phyloP scores from a whole-genome alignment of 2,329 filamentous ascomycete genomes.

The Dactylellina drechsleri region DNA sequence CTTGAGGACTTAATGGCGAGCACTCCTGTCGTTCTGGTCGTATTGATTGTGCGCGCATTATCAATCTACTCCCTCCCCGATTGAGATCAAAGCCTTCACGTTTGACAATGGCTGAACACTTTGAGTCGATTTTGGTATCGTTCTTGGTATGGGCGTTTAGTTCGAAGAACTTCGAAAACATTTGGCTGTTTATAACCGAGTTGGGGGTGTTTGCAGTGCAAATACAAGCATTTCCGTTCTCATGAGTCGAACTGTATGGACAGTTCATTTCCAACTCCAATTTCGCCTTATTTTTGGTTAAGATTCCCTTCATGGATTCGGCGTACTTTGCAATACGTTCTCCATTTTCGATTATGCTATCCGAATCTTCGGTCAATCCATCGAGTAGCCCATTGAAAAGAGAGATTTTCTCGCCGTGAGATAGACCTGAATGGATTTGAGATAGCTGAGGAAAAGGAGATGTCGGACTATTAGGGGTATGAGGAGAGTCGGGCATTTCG shows the following conservation, averaged over 20 bases:
- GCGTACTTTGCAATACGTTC: conserved; percentile 18
- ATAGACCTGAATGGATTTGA: background rate
- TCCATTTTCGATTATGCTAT: conserved; percentile 5
- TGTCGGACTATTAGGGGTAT: background rate
- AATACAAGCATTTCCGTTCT: background rate
- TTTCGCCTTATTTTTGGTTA: background rate
- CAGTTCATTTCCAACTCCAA: background rate
- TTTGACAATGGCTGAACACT: too few relatives aligned
- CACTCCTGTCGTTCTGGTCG: too few relatives aligned
- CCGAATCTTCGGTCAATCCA: conserved; percentile 4
- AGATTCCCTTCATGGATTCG: background rate
- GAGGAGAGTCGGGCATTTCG: background rate
- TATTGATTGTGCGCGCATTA: too few relatives aligned
- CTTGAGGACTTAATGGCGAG: too few relatives aligned
- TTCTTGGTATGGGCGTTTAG: too few relatives aligned
- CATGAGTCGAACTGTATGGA: background rate
- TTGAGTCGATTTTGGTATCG: conserved; percentile 8
- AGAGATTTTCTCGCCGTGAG: background rate
- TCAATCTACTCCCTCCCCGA: too few relatives aligned
- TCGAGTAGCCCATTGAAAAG: conserved; percentile 7
- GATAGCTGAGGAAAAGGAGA: background rate
- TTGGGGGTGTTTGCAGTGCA: conserved; percentile 21
- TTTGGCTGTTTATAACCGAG: conserved; percentile 7
- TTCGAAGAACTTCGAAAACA: too few relatives aligned
- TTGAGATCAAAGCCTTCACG: too few relatives aligned